Percentiles rank a stretch among this genome's conserved stretches.
These are phyloP conservation scores for Colletotrichum ledebouriae DNA, from an alignment of 2,329 filamentous ascomycete genomes.

Conservation along the genomic window DNA sequence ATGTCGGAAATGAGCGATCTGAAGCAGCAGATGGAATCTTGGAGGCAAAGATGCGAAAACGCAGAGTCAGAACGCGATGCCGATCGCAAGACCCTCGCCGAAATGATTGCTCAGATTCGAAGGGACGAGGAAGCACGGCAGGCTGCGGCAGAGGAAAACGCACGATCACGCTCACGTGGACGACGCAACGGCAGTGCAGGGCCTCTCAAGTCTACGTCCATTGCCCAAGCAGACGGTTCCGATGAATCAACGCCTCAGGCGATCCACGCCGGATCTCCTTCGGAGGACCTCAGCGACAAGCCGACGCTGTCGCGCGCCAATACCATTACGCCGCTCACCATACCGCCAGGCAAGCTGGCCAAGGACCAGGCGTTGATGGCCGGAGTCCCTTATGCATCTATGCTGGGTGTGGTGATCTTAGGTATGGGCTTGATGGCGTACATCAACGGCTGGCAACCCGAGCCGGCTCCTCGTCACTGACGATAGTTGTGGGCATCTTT, in stretches of 20 bases:
- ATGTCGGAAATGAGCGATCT: slow-evolving; percentile 84
- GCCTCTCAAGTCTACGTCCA: slow-evolving; percentile 16
- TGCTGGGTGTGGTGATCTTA: slow-evolving; percentile 84
- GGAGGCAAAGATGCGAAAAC: slow-evolving; percentile 81
- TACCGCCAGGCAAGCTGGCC: slow-evolving; percentile 55
- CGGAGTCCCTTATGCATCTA: slow-evolving; percentile 81
- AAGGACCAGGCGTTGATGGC: slow-evolving; percentile 64
- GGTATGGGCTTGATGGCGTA: slow-evolving; percentile 90
- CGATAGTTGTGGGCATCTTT: neutral
- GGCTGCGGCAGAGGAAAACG: slow-evolving; percentile 56
- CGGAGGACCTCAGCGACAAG: slow-evolving; percentile 54
- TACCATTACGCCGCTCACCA: slow-evolving; percentile 61
- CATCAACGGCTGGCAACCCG: slow-evolving; percentile 82
- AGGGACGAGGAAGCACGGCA: slow-evolving; percentile 71
- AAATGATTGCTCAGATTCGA: slow-evolving; percentile 89
- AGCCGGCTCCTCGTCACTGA: slow-evolving; percentile 54
- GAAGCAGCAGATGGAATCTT: slow-evolving; percentile 83
- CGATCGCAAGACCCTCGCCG: slow-evolving; percentile 80
- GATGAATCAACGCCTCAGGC: slow-evolving; percentile 34
- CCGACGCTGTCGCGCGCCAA: slow-evolving; percentile 62
- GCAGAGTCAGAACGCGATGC: slow-evolving; percentile 83
- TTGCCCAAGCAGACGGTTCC: slow-evolving; percentile 22
- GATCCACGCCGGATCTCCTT: slow-evolving; percentile 41
- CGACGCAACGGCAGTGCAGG: slow-evolving; percentile 42
- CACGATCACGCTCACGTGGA: slow-evolving; percentile 53